These are phyloP conservation scores for Orbilia ellipsospora DNA, from an alignment of 2,329 filamentous ascomycete genomes.

Conservation along the genomic window DNA sequence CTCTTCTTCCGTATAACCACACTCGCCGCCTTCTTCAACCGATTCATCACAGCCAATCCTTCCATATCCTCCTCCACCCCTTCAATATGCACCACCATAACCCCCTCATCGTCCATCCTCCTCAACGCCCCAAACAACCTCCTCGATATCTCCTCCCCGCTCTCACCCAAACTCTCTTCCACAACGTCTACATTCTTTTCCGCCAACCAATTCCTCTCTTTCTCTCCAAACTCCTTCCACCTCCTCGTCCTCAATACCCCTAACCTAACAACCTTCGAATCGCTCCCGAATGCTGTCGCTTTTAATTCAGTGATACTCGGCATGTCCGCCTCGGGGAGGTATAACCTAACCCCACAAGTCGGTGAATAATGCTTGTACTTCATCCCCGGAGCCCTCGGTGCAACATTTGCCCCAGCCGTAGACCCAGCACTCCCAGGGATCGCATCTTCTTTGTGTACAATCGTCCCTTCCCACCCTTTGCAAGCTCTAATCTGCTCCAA, in stretches of 20 bases:
- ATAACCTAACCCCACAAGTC: slow-evolving; percentile 84
- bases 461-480: slow-evolving; percentile 81
- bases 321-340: slow-evolving; percentile 70
- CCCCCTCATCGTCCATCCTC: slow-evolving; percentile 81
- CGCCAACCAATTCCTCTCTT: slow-evolving; percentile 35
- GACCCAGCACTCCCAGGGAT: background rate
- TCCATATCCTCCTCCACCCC: slow-evolving; percentile 83
- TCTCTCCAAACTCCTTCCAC: slow-evolving; percentile 64
- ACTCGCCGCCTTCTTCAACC: slow-evolving; percentile 79
- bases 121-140: slow-evolving; percentile 88
- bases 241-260: slow-evolving; percentile 70
- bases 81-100: slow-evolving; percentile 89
- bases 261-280: slow-evolving; percentile 59
- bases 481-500: slow-evolving; percentile 80
- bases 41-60: slow-evolving; percentile 87
- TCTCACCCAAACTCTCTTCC: slow-evolving; percentile 78
- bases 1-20: slow-evolving; percentile 59
- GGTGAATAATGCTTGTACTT: slow-evolving; percentile 99
- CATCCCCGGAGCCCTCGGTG: slow-evolving; percentile 92
- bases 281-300: slow-evolving; percentile 59
- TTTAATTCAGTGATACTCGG: slow-evolving; percentile 59
- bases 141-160: slow-evolving; percentile 80
- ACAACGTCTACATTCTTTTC: slow-evolving; percentile 65
- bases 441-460: slow-evolving; percentile 37
- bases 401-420: slow-evolving; percentile 74